These are phyloP conservation scores for Russula sp. DNA, from an alignment of 768 basidiomycete genomes.

Conservation along the genomic window DNA sequence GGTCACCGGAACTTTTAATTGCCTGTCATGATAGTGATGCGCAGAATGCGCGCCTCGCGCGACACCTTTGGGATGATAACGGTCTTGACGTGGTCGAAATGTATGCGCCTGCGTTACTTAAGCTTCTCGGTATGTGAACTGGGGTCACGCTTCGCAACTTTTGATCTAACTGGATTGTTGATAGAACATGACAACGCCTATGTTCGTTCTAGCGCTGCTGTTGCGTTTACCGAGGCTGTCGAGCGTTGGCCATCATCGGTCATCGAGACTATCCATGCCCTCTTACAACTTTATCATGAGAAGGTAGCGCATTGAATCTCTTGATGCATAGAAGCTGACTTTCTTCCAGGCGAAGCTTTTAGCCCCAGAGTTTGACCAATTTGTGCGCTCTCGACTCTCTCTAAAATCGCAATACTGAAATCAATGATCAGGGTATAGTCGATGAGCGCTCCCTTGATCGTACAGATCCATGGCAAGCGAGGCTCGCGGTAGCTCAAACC, in stretches of 20 bases:
- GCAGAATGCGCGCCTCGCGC: conserved; percentile 80
- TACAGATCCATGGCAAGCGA: conserved; percentile 82
- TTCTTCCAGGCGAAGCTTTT: conserved; percentile 68
- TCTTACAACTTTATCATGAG: conserved; percentile 77
- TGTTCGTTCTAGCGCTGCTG: conserved; percentile 69
- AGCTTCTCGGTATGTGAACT: conserved; percentile 59
- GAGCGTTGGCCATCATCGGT: conserved; percentile 64
- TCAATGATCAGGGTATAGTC: conserved; percentile 74
- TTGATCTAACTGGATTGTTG: not conserved
- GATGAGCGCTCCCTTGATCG: conserved; percentile 83
- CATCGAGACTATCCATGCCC: conserved; percentile 44
- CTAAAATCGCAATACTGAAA: conserved; percentile 11
- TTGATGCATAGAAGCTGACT: not conserved
- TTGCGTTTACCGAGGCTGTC: conserved; percentile 73
- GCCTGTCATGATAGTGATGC: conserved; percentile 87
- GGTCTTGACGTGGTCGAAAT: conserved; percentile 80
- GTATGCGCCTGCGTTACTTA: conserved; percentile 56
- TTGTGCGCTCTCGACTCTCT: conserved; percentile 49
- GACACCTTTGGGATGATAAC: conserved; percentile 91
- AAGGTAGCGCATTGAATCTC: conserved; percentile 50
- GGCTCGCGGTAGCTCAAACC: conserved; percentile 67
- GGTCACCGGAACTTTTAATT: conserved; percentile 86
- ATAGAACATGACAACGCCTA: conserved; percentile 77
- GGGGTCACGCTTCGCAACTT: not conserved
- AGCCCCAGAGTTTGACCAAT: conserved; percentile 90